Percentiles rank a stretch among this genome's conserved stretches.
phyloP scores from a whole-genome alignment of 371 early-diverging fungal genomes.

The Mucor lusitanicus region DNA sequence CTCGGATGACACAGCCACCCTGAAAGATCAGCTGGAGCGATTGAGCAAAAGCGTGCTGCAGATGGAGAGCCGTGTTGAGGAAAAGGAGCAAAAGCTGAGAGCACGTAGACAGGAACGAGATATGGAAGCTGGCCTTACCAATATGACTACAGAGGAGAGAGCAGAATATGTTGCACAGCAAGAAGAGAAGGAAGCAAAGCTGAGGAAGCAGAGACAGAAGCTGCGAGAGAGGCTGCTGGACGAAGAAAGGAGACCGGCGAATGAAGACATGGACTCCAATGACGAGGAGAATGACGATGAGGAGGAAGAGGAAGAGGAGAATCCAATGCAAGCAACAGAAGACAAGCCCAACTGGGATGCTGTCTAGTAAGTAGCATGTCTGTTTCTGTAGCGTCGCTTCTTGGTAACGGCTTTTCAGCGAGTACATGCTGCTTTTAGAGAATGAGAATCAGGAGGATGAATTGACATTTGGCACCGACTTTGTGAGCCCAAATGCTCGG shows the following conservation, averaged over 20 bases:
- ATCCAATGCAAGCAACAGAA: neutral
- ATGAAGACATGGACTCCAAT: neutral
- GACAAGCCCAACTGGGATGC: constrained; percentile 13
- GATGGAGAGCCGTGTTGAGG: constrained; percentile 19
- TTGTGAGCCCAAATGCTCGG: constrained; percentile 25
- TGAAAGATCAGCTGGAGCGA: constrained; percentile 14
- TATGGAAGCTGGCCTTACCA: constrained; percentile 28
- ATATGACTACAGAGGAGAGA: constrained; percentile 45
- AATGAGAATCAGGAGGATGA: constrained; percentile 25
- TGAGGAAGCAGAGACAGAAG: neutral
- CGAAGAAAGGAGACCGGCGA: neutral
- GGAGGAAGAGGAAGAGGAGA: constrained; percentile 9
- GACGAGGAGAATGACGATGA: neutral
- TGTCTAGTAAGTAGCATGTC: constrained; percentile 12
- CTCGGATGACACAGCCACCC: constrained; percentile 8
- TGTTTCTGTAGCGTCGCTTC: neutral
- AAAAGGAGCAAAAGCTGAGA: constrained; percentile 18
- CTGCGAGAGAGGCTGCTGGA: neutral
- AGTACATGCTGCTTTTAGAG: constrained; percentile 31
- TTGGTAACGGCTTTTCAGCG: constrained; percentile 13
- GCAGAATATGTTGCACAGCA: constrained; percentile 22
- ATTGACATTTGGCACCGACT: constrained; percentile 5
- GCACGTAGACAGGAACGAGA: constrained; percentile 16
- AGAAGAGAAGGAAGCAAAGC: constrained; percentile 7
- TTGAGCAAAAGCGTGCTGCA: constrained; percentile 10